Conservation (phyloP, 148 eudicot species). For the Cornus kousa region DNA sequence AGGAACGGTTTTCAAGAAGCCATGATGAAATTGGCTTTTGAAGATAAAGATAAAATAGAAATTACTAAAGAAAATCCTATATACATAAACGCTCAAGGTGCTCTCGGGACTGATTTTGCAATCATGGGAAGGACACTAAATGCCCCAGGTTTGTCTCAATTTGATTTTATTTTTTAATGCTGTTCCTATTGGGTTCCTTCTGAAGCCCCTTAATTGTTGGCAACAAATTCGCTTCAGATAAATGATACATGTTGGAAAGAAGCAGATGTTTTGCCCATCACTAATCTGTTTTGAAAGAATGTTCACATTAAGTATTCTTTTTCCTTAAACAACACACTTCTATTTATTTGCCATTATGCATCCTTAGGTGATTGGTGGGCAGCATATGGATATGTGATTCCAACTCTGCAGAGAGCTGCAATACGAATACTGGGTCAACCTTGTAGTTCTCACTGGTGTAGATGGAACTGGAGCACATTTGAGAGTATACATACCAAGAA, state of each 20-base stretch:
- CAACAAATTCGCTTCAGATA: neutral
- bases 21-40: slow-evolving; percentile 35
- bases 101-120: slow-evolving; percentile 42
- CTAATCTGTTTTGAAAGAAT: neutral
- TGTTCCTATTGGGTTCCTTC: neutral
- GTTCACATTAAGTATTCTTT: neutral
- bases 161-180: neutral
- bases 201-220: neutral
- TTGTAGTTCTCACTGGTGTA: slow-evolving; percentile 49
- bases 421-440: slow-evolving; percentile 37
- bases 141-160: slow-evolving; percentile 30
- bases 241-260: neutral
- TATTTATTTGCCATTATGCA: neutral
- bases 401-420: slow-evolving; percentile 36
- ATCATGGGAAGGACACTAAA: slow-evolving; percentile 38
- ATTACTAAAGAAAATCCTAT: slow-evolving; percentile 38
- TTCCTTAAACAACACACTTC: neutral
- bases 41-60: slow-evolving; percentile 33
- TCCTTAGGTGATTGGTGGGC: slow-evolving; percentile 47
- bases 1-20: slow-evolving; percentile 47
- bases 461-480: slow-evolving; percentile 40
- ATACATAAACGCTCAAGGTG: slow-evolving; percentile 43
- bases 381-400: slow-evolving; percentile 41
- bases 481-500: slow-evolving; percentile 27
- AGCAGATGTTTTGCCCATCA: neutral